A percentile compares a stretch with the other conserved stretches of the same genome.
These are phyloP conservation scores for Ustilago xerochloae DNA, from an alignment of 1,284 basidiomycete genomes.

Conservation along the genomic window DNA sequence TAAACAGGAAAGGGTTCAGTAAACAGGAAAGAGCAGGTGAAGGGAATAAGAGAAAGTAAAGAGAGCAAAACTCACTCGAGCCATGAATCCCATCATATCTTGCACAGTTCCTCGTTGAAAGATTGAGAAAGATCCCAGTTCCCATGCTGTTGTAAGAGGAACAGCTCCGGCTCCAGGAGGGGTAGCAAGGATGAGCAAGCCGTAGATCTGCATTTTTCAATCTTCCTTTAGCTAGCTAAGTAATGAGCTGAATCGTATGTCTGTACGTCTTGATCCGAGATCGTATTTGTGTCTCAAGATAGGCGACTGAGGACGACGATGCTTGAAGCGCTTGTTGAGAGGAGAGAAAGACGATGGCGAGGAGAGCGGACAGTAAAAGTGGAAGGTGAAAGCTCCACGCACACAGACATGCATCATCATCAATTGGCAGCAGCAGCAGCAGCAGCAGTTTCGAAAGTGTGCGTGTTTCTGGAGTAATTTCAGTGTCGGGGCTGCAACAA, in stretches of 20 bases:
- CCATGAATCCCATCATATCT: slow-evolving; percentile 68
- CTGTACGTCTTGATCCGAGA: too few species aligned
- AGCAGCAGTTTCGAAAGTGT: too few species aligned
- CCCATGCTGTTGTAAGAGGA: slow-evolving; percentile 78
- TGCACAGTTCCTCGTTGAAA: slow-evolving; percentile 78
- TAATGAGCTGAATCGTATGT: neutral
- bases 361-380: too few species aligned
- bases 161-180: slow-evolving; percentile 71
- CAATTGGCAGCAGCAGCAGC: too few species aligned
- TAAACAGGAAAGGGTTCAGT: neutral
- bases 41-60: neutral
- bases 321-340: too few species aligned
- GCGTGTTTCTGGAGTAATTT: neutral
- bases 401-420: neutral
- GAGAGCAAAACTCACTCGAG: slow-evolving; percentile 54
- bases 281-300: too few species aligned
- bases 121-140: slow-evolving; percentile 92
- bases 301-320: too few species aligned
- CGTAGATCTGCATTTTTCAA: slow-evolving; percentile 48
- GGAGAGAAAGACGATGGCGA: neutral
- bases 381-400: neutral
- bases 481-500: neutral
- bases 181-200: slow-evolving; percentile 62
- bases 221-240: too few species aligned
- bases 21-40: neutral